phyloP scores from a whole-genome alignment of 352 stramenopile species.

The Phytophthora cajani region DNA sequence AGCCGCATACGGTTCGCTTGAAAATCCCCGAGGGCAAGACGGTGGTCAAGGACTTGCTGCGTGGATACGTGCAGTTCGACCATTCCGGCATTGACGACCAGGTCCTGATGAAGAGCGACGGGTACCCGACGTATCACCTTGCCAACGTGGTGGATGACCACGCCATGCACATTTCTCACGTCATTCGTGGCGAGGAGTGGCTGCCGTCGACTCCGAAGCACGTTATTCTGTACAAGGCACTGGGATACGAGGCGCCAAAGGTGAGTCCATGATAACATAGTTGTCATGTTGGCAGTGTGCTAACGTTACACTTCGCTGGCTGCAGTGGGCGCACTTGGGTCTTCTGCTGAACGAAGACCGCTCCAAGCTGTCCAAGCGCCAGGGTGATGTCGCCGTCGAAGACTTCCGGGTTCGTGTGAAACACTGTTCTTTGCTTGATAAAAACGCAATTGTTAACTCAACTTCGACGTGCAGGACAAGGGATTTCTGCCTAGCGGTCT shows the following conservation, averaged over 20 bases:
- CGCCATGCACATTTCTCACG: slow-evolving; percentile 97
- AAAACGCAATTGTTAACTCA: slow-evolving; percentile 8
- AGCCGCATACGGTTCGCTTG: slow-evolving; percentile 94
- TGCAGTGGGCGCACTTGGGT: slow-evolving; percentile 85
- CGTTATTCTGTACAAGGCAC: slow-evolving; percentile 89
- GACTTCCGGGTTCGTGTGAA: slow-evolving; percentile 91
- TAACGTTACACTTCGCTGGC: not conserved
- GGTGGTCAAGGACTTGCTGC: slow-evolving; percentile 96
- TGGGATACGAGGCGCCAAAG: slow-evolving; percentile 75
- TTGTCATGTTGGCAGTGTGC: slow-evolving; percentile 1
- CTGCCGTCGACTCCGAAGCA: slow-evolving; percentile 93
- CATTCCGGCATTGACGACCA: slow-evolving; percentile 91
- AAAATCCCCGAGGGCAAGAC: slow-evolving; percentile 94
- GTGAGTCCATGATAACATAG: slow-evolving; percentile 35
- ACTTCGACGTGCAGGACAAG: slow-evolving; percentile 72
- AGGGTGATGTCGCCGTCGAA: slow-evolving; percentile 97
- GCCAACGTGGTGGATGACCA: slow-evolving; percentile 97
- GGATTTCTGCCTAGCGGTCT: slow-evolving; percentile 96
- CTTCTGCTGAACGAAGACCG: slow-evolving; percentile 98
- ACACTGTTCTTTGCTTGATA: not conserved
- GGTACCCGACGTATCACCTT: slow-evolving; percentile 94
- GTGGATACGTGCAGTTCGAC: slow-evolving; percentile 93
- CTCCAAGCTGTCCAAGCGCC: slow-evolving; percentile 98
- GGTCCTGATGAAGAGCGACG: slow-evolving; percentile 94
- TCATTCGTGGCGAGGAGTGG: slow-evolving; percentile 97